phyloP scores from a whole-genome alignment of 306 rosid genomes.

The Sphenostylis stenocarpa region DNA sequence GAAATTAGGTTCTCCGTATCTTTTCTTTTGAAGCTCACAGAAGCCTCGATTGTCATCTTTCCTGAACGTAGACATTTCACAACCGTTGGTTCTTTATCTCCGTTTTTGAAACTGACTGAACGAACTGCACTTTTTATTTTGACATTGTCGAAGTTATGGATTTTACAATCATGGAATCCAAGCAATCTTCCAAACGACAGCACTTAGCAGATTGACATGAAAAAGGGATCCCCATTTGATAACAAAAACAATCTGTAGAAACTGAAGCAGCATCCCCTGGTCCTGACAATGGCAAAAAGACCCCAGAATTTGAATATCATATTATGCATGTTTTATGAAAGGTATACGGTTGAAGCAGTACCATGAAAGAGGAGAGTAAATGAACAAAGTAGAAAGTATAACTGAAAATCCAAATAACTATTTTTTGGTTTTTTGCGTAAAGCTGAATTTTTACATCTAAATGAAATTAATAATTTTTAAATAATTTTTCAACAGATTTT shows the following conservation, averaged over 20 bases:
- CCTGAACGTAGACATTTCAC: slow-evolving; percentile 51
- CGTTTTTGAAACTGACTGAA: slow-evolving; percentile 50
- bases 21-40: slow-evolving; percentile 56
- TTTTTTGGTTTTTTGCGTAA: background rate
- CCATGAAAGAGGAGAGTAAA: background rate
- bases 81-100: slow-evolving; percentile 55
- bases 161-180: slow-evolving; percentile 53
- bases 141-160: slow-evolving; percentile 52
- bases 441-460: too few species aligned
- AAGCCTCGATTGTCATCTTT: slow-evolving; percentile 56
- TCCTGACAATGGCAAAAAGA: slow-evolving; percentile 41
- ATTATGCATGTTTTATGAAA: background rate
- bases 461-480: too few species aligned
- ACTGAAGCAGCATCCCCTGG: slow-evolving; percentile 16
- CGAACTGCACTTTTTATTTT: slow-evolving; percentile 47
- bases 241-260: background rate
- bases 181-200: slow-evolving; percentile 48
- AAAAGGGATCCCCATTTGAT: slow-evolving; percentile 59
- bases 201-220: slow-evolving; percentile 60
- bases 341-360: background rate
- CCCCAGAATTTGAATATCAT: too few species aligned
- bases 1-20: slow-evolving; percentile 44
- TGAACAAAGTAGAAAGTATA: background rate
- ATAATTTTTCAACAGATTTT: too few species aligned
- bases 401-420: background rate